phyloP scores from a whole-genome alignment of 202 grass and related monocot genomes.

The Eragrostis tef region DNA sequence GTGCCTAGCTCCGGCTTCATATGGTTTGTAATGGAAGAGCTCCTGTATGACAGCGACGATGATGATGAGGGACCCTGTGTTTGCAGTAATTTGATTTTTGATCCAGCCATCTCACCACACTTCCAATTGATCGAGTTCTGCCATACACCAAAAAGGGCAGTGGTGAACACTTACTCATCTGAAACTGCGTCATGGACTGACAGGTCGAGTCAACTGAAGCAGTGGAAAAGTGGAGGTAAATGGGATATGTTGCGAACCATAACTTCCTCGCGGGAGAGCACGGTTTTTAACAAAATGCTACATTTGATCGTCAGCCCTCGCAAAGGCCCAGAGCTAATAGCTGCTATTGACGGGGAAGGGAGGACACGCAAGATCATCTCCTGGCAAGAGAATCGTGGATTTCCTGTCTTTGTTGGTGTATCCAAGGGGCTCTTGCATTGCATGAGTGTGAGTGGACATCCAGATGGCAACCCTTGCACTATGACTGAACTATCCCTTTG shows the following conservation, averaged over 20 bases:
- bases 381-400: not conserved
- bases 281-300: not conserved
- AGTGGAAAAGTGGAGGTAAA: not conserved
- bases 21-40: not conserved
- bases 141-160: not conserved
- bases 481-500: slow-evolving; percentile 12
- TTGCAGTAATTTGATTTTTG: slow-evolving; percentile 9
- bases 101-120: not conserved
- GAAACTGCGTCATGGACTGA: not conserved
- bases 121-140: slow-evolving; percentile 11
- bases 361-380: not conserved
- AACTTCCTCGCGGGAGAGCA: not conserved
- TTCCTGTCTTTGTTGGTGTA: not conserved
- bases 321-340: slow-evolving; percentile 1
- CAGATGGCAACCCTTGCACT: not conserved
- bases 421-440: slow-evolving; percentile 13
- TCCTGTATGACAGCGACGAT: not conserved
- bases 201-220: not conserved
- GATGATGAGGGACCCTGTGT: not conserved
- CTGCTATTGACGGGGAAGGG: not conserved
- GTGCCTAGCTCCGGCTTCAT: not conserved
- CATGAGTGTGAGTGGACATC: not conserved
- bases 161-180: not conserved
- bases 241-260: not conserved
- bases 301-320: not conserved